Base-by-base conservation (phyloP, 306 rosid species). In the Hippophae rhamnoides region DNA sequence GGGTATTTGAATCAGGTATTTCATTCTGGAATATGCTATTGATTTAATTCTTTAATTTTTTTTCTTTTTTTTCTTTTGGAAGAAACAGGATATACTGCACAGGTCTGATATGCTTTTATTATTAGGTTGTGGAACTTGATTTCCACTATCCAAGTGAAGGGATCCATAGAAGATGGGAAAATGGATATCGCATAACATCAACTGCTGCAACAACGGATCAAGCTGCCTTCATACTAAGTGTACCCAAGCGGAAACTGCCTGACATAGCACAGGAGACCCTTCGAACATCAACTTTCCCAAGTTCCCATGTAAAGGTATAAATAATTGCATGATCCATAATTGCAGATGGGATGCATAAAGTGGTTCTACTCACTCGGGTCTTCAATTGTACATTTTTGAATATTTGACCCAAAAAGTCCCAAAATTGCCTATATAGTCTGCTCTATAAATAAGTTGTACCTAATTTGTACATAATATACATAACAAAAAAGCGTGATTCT, bases 61-160 rank as follows among this genome's bases (percentile, higher is more conserved):
- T n/a, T 10, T 6, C 45, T 49, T 51, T 43, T 0, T 38, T 18
- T 18, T 18, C 23, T 18, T 18, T 18, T 18, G 23, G 44, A 8
- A 23, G 64, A 44, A 52, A 31, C 18, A 51, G 41, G 53, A 49
- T 49, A 42, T 52, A 3, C 57, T 61, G 65, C 66, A 46, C 42
- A 42, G 61, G 43, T 49, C 55, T 10, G 25, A 41, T n/a, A 12
- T 55, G 10, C 58, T 71, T 31, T 18, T 66, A 48, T 44, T 40
- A 23, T 57, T 62, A 76, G 80, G 76, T 76, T 41, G 80, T 71
- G 50, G 80, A 76, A 58, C 71, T 76, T 27, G 80, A 76, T 67
- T 76, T 76, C 67, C 73, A 65, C 18, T 76, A 76, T 58, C 80
- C 80, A 14, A 76, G 80, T 45, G 80, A 76, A 71, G 80, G 80